Evolutionary conservation across 2,329 filamentous ascomycete species (phyloP).

Genomic region (Didymella pomorum): DNA sequence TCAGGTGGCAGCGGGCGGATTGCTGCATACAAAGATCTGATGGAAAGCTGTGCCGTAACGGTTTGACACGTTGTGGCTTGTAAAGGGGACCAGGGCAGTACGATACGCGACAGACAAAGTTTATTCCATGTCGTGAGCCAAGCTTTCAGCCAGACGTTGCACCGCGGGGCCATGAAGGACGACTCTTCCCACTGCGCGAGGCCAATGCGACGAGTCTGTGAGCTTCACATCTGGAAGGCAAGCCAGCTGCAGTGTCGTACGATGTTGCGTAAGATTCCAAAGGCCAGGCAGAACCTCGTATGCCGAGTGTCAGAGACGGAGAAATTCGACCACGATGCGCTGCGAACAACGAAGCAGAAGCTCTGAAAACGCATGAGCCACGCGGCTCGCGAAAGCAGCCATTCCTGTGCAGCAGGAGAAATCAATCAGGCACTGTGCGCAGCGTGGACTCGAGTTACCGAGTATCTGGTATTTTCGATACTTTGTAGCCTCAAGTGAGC

Average conservation of each 20-base stretch:
- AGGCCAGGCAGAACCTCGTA: background rate
- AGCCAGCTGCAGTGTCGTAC: background rate
- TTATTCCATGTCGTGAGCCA: background rate
- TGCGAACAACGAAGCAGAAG: background rate
- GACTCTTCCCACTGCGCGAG: background rate
- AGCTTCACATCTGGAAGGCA: background rate
- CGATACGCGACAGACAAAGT: background rate
- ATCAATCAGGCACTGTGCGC: constrained; percentile 10
- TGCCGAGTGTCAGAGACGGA: background rate
- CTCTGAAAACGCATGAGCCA: constrained; percentile 7
- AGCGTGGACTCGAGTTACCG: constrained; percentile 13
- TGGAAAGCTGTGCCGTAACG: constrained; percentile 1
- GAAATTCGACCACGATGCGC: constrained; percentile 2
- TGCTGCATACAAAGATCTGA: background rate
- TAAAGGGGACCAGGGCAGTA: constrained; percentile 3
- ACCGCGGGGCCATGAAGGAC: background rate
- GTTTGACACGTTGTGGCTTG: constrained; percentile 9
- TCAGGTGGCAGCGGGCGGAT: constrained; percentile 4
- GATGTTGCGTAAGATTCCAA: background rate
- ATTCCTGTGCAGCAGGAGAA: constrained; percentile 6
- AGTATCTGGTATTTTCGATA: constrained; percentile 21
- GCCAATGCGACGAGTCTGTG: background rate
- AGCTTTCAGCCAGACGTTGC: background rate
- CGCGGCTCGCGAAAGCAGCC: constrained; percentile 16
- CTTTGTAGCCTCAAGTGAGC: constrained; percentile 12